Base-by-base conservation (phyloP, 1,284 basidiomycete species). In the Cystobasidiaceae sp. region DNA sequence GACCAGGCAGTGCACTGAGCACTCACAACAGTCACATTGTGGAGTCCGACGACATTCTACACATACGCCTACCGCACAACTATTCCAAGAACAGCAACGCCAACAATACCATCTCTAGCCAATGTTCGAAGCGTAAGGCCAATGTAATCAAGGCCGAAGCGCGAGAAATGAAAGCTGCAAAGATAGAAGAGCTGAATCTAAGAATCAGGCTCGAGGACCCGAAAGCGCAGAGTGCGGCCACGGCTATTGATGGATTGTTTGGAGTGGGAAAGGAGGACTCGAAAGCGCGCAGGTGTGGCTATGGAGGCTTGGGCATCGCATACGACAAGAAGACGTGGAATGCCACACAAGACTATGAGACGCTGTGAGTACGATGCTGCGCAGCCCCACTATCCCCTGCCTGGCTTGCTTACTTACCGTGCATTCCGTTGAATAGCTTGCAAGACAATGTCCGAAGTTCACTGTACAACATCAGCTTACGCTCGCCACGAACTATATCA, bases 191-290 rank as follows among this genome's bases (percentile, higher is more conserved):
- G 41, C 6, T 15, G 11, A 62, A 62, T 37, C 32, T 62, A 28
- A 51, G 34, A 32, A 52, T 62, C 19, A 48, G 30, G 17, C 30
- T 48, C n/a, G 49, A 62, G 25, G 50, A 62, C 6, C 59, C 59
- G 13, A 62, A 54, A 15, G 59, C 39, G 11, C 37, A 54, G 37
- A 39, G 43, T 44, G 8, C 23, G 5, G 37, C 23, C 28, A 62
- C 59, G 4, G 30, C 48, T 1, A 41, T 62, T 6, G 59, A 62
- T 33, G 34, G 59, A 17, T 28, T 62, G 4, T 62, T 62, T 19
- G 59, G 59, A 1, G 44, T 62, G 9, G 59, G 59, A 6, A 62
- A 62, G 33, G 59, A 62, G 37, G 49, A 62, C 27, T 62, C 59
- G n/a, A 62, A 62, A 54, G 59, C 59, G 21, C 4, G 25, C 9